A percentile compares a stretch with the other conserved stretches of the same genome.
Conservation (phyloP, 2,329 filamentous ascomycete genomes). For the Cladobotryum mycophilum region DNA sequence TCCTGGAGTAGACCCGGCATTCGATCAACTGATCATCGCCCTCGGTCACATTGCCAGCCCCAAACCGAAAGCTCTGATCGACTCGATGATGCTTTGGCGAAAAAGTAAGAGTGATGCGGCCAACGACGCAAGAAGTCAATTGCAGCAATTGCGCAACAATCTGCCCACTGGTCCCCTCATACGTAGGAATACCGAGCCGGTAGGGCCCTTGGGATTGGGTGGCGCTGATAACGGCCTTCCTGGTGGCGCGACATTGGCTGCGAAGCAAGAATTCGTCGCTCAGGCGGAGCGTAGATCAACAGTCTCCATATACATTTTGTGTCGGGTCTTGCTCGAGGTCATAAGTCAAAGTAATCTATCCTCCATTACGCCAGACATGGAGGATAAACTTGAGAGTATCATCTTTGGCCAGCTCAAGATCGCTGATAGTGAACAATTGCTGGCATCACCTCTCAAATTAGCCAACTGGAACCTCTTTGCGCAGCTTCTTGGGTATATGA, state of each 20-base stretch:
- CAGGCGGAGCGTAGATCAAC: constrained; percentile 85
- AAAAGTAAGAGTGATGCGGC: constrained; percentile 92
- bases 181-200: constrained; percentile 69
- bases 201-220: constrained; percentile 24
- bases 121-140: constrained; percentile 55
- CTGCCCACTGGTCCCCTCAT: constrained; percentile 46
- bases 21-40: constrained; percentile 90
- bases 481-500: constrained; percentile 92
- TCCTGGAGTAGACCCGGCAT: constrained; percentile 76
- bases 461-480: constrained; percentile 96
- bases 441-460: constrained; percentile 73
- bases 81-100: constrained; percentile 96
- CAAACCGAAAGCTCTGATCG: constrained; percentile 90
- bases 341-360: constrained; percentile 82
- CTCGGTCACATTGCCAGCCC: constrained; percentile 90
- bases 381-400: constrained; percentile 87
- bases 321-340: constrained; percentile 87
- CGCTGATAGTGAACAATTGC: constrained; percentile 74
- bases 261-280: constrained; percentile 64
- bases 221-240: constrained; percentile 25
- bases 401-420: constrained; percentile 94
- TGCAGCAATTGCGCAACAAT: constrained; percentile 45
- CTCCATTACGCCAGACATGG: constrained; percentile 83
- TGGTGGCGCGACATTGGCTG: constrained; percentile 35
- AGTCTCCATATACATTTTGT: constrained; percentile 93